Evolutionary conservation across 1,139 yeast species (phyloP), one percentile per base, ranked within the genome.

Genomic region (Pichia sp.): DNA sequence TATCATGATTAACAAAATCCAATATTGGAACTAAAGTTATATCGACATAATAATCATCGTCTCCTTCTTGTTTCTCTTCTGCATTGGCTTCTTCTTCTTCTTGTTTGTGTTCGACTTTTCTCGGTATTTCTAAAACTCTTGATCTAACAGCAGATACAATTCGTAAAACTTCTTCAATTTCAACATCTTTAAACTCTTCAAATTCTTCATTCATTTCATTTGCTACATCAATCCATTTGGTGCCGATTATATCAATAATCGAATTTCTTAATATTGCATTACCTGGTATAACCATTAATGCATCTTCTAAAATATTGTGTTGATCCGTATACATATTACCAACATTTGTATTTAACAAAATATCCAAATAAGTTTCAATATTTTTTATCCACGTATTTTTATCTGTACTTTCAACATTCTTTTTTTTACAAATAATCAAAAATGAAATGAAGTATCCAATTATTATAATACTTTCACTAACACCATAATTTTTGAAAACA

Each of bases 1-100:
- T 69, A 45, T 67, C 68, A 62, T 84, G 93, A 62, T 84, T 84
- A 6, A 78, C 87, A 71, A 79, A 84, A 63, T 84, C 93, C 36
- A 84, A 62, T 0, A 82, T 58, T 0, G 93, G 90, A 0, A 84
- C 87, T 52, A 84, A 65, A 0, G 87, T 76, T 0, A 81, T 73
- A 50, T 79, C 75, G 7, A 79, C 79, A 11, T 67, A 65, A 57
- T 70, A 84, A 47, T 75, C 78, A 16, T 60, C 68, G 38, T 62
- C 64, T 25, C 60, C 59, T 2, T 51, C 62, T 1, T 51, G 62
- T 43, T 52, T 61, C 2, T 36, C 41, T 9, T 36, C 68, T 41
- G 62, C 64, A 25, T 60, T 59, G 3, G 51, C 61, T 33, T 53
- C 61, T 2, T 51, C 62, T 44, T 51, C 61, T 2, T 58, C 60